A percentile compares a stretch with the other conserved stretches of the same genome.
phyloP scores from a whole-genome alignment of 2,329 filamentous ascomycete genomes.

The Fusarium denticulatum region DNA sequence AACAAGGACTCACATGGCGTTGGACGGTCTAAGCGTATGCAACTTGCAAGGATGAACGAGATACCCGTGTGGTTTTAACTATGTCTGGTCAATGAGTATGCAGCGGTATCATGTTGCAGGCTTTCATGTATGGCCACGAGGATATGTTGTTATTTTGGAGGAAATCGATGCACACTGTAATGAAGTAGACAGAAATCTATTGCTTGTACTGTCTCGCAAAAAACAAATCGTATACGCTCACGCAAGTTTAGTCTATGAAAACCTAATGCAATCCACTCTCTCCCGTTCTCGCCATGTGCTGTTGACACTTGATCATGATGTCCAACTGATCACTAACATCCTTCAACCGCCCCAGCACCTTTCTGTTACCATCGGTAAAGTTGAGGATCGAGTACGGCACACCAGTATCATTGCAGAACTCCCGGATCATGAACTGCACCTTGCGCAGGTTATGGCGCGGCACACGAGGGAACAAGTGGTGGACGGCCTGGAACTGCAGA shows the following conservation, averaged over 20 bases:
- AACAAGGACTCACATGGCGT: background rate
- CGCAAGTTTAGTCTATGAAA: slow-evolving; percentile 8
- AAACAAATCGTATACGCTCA: slow-evolving; percentile 3
- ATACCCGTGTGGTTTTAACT: background rate
- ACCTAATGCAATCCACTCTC: slow-evolving; percentile 51
- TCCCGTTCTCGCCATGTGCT: slow-evolving; percentile 59
- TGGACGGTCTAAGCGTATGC: background rate
- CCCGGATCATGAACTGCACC: slow-evolving; percentile 67
- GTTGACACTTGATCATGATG: slow-evolving; percentile 67
- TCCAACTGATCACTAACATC: slow-evolving; percentile 70
- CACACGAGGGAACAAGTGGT: slow-evolving; percentile 75
- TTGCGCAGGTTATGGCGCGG: slow-evolving; percentile 74
- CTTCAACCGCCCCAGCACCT: slow-evolving; percentile 58
- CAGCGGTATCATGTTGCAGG: background rate
- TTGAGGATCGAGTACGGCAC: slow-evolving; percentile 71
- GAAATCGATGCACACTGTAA: background rate
- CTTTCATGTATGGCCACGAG: background rate
- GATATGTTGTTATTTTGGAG: too few relatives aligned
- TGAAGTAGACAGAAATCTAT: slow-evolving; percentile 3
- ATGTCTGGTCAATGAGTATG: too few relatives aligned
- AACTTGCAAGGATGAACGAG: background rate
- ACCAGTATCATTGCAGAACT: slow-evolving; percentile 71
- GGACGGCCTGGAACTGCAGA: slow-evolving; percentile 77
- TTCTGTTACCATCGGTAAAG: slow-evolving; percentile 71
- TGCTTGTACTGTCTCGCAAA: slow-evolving; percentile 11